phyloP scores from a whole-genome alignment of 2,329 filamentous ascomycete genomes.

The Xylaria hypoxylon region DNA sequence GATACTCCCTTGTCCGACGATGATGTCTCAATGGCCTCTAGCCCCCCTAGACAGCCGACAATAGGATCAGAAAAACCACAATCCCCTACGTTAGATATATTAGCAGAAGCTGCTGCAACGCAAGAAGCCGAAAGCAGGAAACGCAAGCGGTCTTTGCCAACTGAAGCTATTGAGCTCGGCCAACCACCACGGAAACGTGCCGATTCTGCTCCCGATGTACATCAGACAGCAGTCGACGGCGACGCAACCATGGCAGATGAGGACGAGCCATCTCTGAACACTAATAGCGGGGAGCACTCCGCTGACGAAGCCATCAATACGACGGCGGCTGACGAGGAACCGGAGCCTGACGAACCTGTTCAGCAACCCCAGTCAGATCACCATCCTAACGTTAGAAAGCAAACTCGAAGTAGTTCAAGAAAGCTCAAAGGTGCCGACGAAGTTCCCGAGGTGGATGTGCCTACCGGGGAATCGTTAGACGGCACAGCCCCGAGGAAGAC shows the following conservation, averaged over 20 bases:
- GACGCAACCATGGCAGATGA: slow-evolving; percentile 52
- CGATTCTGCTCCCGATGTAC: slow-evolving; percentile 42
- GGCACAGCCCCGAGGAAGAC: slow-evolving; percentile 55
- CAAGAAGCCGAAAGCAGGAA: slow-evolving; percentile 52
- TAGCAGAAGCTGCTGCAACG: slow-evolving; percentile 48
- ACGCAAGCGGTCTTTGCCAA: slow-evolving; percentile 51
- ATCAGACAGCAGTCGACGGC: slow-evolving; percentile 49
- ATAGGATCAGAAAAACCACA: slow-evolving; percentile 43
- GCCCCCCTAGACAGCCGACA: slow-evolving; percentile 47
- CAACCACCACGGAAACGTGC: slow-evolving; percentile 46
- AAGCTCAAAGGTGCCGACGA: slow-evolving; percentile 49
- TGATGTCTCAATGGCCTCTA: slow-evolving; percentile 51
- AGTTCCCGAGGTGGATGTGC: slow-evolving; percentile 38
- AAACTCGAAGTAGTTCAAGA: slow-evolving; percentile 53
- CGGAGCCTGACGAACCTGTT: slow-evolving; percentile 38
- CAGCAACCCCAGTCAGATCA: slow-evolving; percentile 44
- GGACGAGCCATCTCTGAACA: slow-evolving; percentile 49
- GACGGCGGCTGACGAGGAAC: slow-evolving; percentile 41
- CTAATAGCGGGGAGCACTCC: slow-evolving; percentile 50
- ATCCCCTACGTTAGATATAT: slow-evolving; percentile 49
- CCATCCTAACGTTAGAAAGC: slow-evolving; percentile 45
- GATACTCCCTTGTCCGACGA: slow-evolving; percentile 53
- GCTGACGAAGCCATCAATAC: slow-evolving; percentile 48
- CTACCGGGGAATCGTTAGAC: slow-evolving; percentile 50
- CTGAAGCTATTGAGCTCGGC: slow-evolving; percentile 41